Conservation (phyloP, 345 rosid genomes). For the Hibiscus mutabilis region DNA sequence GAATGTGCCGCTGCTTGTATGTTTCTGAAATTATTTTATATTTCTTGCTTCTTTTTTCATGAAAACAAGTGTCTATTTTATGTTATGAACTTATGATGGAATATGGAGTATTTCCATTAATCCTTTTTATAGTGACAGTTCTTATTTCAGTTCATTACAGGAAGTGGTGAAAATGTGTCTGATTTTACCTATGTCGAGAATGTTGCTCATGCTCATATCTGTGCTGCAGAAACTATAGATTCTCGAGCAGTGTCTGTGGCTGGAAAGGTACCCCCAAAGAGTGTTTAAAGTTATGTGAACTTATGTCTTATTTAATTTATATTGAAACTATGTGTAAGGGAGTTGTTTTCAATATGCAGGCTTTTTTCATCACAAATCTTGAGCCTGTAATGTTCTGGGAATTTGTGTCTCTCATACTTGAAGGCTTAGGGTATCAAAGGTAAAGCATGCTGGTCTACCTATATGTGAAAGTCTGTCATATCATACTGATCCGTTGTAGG, state of each 20-base stretch:
- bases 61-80: not conserved
- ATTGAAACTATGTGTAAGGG: not conserved
- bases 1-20: not conserved
- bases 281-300: not conserved
- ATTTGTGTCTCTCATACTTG: conserved; percentile 55
- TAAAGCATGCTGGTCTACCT: conserved; percentile 21
- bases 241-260: conserved; percentile 57
- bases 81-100: not conserved
- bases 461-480: not conserved
- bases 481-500: not conserved
- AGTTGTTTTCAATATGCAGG: conserved; percentile 44
- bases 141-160: conserved; percentile 76
- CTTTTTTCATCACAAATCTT: conserved; percentile 77
- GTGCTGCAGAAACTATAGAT: conserved; percentile 73
- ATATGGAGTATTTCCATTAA: not conserved
- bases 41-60: not conserved
- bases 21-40: not conserved
- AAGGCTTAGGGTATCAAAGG: conserved; percentile 87
- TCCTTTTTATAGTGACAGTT: conserved; percentile 26
- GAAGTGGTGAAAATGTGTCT: conserved; percentile 74
- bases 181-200: conserved; percentile 91
- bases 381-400: conserved; percentile 77
- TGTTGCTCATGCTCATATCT: conserved; percentile 76
- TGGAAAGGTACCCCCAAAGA: conserved; percentile 61
- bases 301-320: not conserved